Evolutionary conservation across 495 filamentous ascomycete genomes (phyloP), one percentile per base, ranked within the genome.

Genomic region (Bacidia gigantensis): DNA sequence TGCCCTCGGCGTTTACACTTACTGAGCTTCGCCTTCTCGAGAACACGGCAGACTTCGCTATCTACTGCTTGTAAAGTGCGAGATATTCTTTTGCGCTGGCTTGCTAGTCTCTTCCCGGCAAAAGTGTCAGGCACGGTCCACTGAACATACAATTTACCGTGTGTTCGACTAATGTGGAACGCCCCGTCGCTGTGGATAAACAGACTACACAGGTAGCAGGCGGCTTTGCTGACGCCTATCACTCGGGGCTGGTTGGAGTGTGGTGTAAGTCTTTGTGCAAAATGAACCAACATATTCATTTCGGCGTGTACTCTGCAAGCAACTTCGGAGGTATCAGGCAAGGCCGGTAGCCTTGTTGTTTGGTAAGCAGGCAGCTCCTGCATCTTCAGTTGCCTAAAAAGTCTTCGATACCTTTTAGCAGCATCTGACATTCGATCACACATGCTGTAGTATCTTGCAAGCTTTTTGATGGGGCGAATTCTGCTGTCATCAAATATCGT

Each of bases 171-270:
- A 12, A 63, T 46, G 35, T 45, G 55, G 51, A 52, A 61, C n/a
- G 25, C 23, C 5, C 26, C 24, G 22, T 62, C 55, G 1, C 11
- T 26, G 29, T 9, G 26, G 11, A 62, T 53, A 25, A 62, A 62
- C 5, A 62, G 53, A 46, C 56, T 26, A 35, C 60, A 62, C 2
- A 62, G 56, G 38, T 61, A 62, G 35, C 60, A 62, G 25, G 58
- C 53, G 1, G 52, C 21, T 47, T 61, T 62, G 32, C 60, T 62
- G 2, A 51, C 46, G 11, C 60, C 58, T 2, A 62, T 32, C 5
- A 55, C 44, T 2, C 60, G 58, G 18, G 60, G 60, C 14, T 2
- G 18, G 0, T 22, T 9, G 2, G 9, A 12, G 9, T 5, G 23
- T 2, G 26, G 2, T 3, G 23, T 22, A 24, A 26, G 21, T 1